A percentile compares a stretch with the other conserved stretches of the same genome.
Conservation (phyloP, 2,329 filamentous ascomycete species). For the Talaromyces sp. region DNA sequence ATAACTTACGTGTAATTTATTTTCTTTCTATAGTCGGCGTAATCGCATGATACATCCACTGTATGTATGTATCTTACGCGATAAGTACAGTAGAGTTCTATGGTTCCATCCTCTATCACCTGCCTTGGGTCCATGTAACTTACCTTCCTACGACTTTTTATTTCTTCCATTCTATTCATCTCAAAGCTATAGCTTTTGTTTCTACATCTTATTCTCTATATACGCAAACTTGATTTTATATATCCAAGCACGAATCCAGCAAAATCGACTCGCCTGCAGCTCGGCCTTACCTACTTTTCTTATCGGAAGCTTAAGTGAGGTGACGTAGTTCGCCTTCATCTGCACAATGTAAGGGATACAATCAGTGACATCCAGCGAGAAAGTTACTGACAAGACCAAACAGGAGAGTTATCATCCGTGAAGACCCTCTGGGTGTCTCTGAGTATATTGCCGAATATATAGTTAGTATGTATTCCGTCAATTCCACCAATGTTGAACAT, state of each 20-base stretch:
- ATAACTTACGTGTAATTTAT: background rate
- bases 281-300: background rate
- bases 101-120: constrained; percentile 9
- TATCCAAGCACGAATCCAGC: background rate
- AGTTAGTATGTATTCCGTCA: constrained; percentile 53
- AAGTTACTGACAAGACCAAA: background rate
- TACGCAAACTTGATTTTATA: background rate
- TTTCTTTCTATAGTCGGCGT: background rate
- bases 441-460: constrained; percentile 79
- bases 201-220: background rate
- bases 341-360: constrained; percentile 16
- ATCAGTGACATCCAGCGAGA: background rate
- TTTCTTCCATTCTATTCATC: background rate
- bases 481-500: background rate
- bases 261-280: background rate
- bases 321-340: constrained; percentile 16
- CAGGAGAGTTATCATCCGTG: constrained; percentile 81
- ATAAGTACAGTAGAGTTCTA: background rate
- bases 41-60: background rate
- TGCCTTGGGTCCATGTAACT: constrained; percentile 13
- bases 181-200: background rate
- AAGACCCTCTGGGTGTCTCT: constrained; percentile 65
- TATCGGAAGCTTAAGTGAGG: constrained; percentile 12
- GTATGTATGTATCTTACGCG: constrained; percentile 7
- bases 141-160: background rate